These are phyloP conservation scores for Coniochaeta sp. DNA, from an alignment of 2,329 filamentous ascomycete species.

Conservation along the genomic window DNA sequence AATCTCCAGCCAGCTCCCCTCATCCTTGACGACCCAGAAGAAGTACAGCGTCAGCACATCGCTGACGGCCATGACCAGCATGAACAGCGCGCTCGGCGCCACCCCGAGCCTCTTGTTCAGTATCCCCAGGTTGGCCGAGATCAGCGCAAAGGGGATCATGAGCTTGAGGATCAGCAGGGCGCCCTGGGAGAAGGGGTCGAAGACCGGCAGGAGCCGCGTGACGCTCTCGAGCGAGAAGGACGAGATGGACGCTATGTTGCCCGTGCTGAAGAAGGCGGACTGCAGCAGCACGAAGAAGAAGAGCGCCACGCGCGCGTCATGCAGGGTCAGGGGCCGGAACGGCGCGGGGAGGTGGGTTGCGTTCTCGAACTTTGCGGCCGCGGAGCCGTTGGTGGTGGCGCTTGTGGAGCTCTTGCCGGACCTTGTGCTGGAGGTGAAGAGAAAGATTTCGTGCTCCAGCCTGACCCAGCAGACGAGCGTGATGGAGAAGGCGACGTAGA, in stretches of 20 bases:
- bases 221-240: conserved; percentile 93
- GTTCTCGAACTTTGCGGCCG: conserved; percentile 6
- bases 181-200: conserved; percentile 87
- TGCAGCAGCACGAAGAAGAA: conserved; percentile 96
- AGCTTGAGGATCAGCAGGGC: conserved; percentile 83
- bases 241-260: conserved; percentile 89
- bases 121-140: conserved; percentile 90
- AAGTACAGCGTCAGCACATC: conserved; percentile 92
- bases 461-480: conserved; percentile 82
- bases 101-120: conserved; percentile 79
- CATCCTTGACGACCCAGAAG: conserved; percentile 95
- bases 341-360: conserved; percentile 12
- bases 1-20: conserved; percentile 96
- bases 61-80: conserved; percentile 85
- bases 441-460: conserved; percentile 74
- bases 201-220: conserved; percentile 77
- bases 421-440: conserved; percentile 22
- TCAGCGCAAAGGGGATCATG: conserved; percentile 84
- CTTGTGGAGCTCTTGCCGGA: conserved; percentile 7
- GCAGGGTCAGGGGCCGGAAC: conserved; percentile 63
- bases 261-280: conserved; percentile 93
- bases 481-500: conserved; percentile 84
- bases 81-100: conserved; percentile 83
- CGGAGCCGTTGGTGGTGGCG: conserved; percentile 14
- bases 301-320: conserved; percentile 81